phyloP scores from a whole-genome alignment of 768 basidiomycete genomes.

The Termitomyces sp. region DNA sequence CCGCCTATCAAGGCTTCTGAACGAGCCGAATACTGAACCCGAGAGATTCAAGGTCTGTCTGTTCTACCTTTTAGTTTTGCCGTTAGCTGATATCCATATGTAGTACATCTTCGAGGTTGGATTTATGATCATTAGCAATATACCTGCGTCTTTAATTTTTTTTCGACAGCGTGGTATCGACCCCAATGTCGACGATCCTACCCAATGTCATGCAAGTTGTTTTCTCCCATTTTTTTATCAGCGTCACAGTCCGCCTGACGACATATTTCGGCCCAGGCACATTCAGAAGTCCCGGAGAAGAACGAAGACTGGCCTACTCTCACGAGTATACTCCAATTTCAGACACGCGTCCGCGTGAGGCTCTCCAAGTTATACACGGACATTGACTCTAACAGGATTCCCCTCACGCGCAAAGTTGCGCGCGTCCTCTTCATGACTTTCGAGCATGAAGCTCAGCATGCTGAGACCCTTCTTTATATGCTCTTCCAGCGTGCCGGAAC shows the following conservation, averaged over 20 bases:
- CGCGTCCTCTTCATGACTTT: slow-evolving; percentile 87
- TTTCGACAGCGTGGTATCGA: slow-evolving; percentile 82
- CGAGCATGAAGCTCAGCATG: slow-evolving; percentile 89
- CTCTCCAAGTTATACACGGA: slow-evolving; percentile 71
- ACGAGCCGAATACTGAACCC: slow-evolving; percentile 82
- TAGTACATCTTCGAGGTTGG: slow-evolving; percentile 75
- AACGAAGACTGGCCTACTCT: slow-evolving; percentile 88
- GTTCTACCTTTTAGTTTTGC: slow-evolving; percentile 7
- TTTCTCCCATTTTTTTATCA: not conserved
- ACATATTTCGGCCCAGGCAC: slow-evolving; percentile 46
- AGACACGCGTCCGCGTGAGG: slow-evolving; percentile 71
- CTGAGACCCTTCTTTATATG: slow-evolving; percentile 95
- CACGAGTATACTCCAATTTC: slow-evolving; percentile 68
- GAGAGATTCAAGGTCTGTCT: slow-evolving; percentile 62
- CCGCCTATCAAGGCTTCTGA: slow-evolving; percentile 69
- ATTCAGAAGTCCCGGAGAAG: slow-evolving; percentile 79
- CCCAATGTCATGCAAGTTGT: slow-evolving; percentile 70
- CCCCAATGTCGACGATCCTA: slow-evolving; percentile 89
- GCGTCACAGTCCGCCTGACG: not conserved
- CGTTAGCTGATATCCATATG: slow-evolving; percentile 2
- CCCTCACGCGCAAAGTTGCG: slow-evolving; percentile 62
- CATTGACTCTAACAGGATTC: slow-evolving; percentile 45
- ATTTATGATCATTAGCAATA: not conserved
- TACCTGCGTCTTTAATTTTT: not conserved
- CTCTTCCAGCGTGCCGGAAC: slow-evolving; percentile 77